These are phyloP conservation scores for Hansenula sp. DNA, from an alignment of 1,139 yeast species.

Conservation along the genomic window DNA sequence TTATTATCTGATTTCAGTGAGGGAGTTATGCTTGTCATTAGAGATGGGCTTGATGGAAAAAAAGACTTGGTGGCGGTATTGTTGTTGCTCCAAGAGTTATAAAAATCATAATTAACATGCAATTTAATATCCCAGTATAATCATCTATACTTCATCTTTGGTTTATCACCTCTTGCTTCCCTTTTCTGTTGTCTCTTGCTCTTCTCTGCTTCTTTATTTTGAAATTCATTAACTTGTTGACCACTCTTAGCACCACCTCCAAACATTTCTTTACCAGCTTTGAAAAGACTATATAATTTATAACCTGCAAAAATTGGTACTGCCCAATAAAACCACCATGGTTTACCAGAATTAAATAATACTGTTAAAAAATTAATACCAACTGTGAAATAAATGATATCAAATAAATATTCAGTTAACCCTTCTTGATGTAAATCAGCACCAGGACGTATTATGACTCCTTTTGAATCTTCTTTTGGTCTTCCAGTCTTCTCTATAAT, in stretches of 20 bases:
- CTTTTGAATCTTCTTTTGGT: constrained; percentile 46
- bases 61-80: too few relatives aligned
- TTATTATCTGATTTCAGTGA: too few relatives aligned
- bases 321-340: constrained; percentile 52
- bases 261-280: constrained; percentile 25
- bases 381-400: constrained; percentile 69
- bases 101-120: too few relatives aligned
- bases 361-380: constrained; percentile 52
- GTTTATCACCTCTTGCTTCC: constrained; percentile 43
- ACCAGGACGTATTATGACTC: constrained; percentile 49
- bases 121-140: neutral
- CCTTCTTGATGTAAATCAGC: constrained; percentile 65
- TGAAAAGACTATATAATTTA: constrained; percentile 39
- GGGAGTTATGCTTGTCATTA: too few relatives aligned
- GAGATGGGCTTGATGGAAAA: too few relatives aligned
- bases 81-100: too few relatives aligned
- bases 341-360: constrained; percentile 50
- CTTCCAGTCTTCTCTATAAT: constrained; percentile 63
- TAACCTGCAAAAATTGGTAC: constrained; percentile 54
- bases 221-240: constrained; percentile 11
- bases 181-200: constrained; percentile 52
- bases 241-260: constrained; percentile 18
- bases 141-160: constrained; percentile 21
- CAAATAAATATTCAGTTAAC: constrained; percentile 73
- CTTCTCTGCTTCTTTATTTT: constrained; percentile 21